Base-by-base conservation (phyloP, 202 grass and related monocot species). In the Musa balbisiana region DNA sequence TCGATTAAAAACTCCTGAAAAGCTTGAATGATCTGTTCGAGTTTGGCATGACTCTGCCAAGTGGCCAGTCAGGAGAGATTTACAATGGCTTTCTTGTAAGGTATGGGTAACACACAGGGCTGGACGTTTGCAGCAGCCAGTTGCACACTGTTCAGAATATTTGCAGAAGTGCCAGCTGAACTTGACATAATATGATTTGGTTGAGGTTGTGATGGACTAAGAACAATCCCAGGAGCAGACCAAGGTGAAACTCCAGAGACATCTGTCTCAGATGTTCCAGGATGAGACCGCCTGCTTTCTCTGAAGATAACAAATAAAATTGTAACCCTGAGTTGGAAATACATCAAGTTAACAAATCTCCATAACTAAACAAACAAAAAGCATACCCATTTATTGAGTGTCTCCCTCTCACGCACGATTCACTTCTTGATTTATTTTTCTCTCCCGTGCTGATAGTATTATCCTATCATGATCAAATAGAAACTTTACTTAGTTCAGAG, bases 361-460 rank as follows among this genome's bases (percentile, higher is more conserved):
- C 16, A 55, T 22, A 29, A 9, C 10, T 55, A 70, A 27, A 49
- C 25, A 55, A 3, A n/a, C 22, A 79, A 49, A 11, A 71, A 70
- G 25, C 66, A 71, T 79, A 79, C 77, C 77, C 66, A 59, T 79
- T 70, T 3, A 9, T 22, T 23, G 66, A 51, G 52, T n/a, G 26
- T 49, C 59, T 79, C 12, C 16, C 66, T 71, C 50, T 71, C 49
- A 79, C 11, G 20, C n/a, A 71, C 0, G 54, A 50, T 21, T 79
- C 66, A 23, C 66, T 79, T 69, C 54, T 69, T 9, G 77, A 71
- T 60, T 20, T 79, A 49, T 17, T 59, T 79, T 58, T 60, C 1
- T 79, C 66, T 19, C 77, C 24, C 10, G 53, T 25, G 52, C 52
- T 19, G 17, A 23, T 9, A 16, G 17, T 49, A 9, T 66, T 55